Evolutionary conservation across 2,329 filamentous ascomycete genomes (phyloP), one percentile per base, ranked within the genome.

Genomic region (Fonsecaea erecta): DNA sequence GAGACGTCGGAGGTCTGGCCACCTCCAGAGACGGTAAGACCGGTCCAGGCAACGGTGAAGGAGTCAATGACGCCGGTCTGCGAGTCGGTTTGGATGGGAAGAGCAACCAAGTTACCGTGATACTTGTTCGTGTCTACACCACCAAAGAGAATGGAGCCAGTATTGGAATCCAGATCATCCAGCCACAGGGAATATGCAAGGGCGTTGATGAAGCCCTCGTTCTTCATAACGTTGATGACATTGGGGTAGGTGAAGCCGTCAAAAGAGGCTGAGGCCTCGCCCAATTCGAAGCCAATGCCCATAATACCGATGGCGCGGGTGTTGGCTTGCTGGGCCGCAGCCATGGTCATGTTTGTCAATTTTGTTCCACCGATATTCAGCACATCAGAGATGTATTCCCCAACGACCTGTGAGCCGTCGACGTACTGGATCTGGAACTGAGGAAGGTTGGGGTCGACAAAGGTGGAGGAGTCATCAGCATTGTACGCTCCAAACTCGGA

Each of bases 101-200:
- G 80, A 5, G 82, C 85, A 52, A 83, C 81, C 34, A 93, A 81
- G 1, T 84, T 76, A 54, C 90, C 90, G 0, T 81, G 75, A 77
- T 87, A 95, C 74, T 93, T 93, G 65, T 83, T 85, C 0, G 86
- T 90, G 74, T 94, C 90, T 64, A 93, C 86, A n/a, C 90, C 91
- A 43, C 91, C 91, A 70, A 94, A 95, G 1, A 94, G 80, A 65
- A 94, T 88, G 70, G 81, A 89, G 37, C 91, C 91, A 1, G 84
- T 88, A 65, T 83, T 87, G 0, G 90, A 82, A 60, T 85, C 81
- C 32, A 80, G 73, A 73, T 84, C 80, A 70, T 83, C 81, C 60
- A 80, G 58, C 73, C 74, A 76, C 30, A 76, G 63, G 30, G 72
- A 69, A 59, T 72, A 72, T 52, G 70, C 71, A 9, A 85, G 75